phyloP scores from a whole-genome alignment of 805 yeast species.

The Brettanomyces bruxellensis region DNA sequence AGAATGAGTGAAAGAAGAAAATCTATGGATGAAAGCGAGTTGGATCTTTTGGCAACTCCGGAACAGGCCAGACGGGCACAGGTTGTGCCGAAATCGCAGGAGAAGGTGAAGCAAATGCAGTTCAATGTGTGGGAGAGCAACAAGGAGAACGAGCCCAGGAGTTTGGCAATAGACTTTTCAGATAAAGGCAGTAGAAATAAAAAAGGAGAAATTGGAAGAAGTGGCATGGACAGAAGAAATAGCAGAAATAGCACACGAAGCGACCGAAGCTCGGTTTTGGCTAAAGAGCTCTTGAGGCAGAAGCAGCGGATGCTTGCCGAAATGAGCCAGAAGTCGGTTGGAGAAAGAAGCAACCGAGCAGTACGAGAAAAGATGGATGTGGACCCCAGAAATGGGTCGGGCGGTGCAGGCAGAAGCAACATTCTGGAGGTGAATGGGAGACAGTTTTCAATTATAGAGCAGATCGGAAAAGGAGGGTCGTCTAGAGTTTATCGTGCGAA shows the following conservation, averaged over 20 bases:
- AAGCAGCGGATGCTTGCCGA: too few species aligned
- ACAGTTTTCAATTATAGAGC: conserved; percentile 64
- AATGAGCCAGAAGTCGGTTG: too few species aligned
- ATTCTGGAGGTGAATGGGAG: conserved; percentile 41
- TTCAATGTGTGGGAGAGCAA: not conserved
- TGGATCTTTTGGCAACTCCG: conserved; percentile 13
- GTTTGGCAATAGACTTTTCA: conserved; percentile 1
- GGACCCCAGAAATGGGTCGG: not conserved
- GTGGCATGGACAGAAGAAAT: not conserved
- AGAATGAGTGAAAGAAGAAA: too few species aligned
- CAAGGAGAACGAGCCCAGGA: not conserved
- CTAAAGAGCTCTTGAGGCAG: too few species aligned
- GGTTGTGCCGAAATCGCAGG: conserved; percentile 14
- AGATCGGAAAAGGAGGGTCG: conserved; percentile 86
- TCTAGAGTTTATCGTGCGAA: conserved; percentile 70
- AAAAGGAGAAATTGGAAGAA: too few species aligned
- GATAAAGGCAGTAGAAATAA: not conserved
- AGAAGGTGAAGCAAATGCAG: conserved; percentile 3
- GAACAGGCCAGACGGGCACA: conserved; percentile 16
- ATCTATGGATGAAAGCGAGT: too few species aligned
- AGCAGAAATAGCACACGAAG: not conserved
- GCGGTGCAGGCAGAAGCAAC: conserved; percentile 1
- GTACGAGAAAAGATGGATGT: too few species aligned
- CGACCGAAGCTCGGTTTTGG: too few species aligned
- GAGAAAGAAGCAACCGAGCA: too few species aligned